Evolutionary conservation across 768 basidiomycete genomes (phyloP), one percentile per base, ranked within the genome.

Genomic region (Nevesoporus exiguus): DNA sequence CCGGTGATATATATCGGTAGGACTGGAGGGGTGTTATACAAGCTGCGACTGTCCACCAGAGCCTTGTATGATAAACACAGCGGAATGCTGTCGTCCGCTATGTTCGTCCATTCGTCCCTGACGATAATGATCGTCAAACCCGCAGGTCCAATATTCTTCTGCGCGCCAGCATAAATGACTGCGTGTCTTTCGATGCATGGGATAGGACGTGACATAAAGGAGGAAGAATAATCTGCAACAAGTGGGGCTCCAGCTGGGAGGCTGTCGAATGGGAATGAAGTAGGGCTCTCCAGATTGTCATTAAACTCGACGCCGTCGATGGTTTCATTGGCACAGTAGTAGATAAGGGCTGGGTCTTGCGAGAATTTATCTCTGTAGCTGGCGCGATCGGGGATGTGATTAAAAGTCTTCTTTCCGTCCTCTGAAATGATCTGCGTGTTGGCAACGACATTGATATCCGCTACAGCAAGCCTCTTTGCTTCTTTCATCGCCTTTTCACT

Each of bases 261-360:
- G 51, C 80, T 77, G 56, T 88, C 80, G 77, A 89, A 94, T 5
- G 95, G 95, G 79, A 98, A 97, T 21, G 86, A 78, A 24, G 79
- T 76, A 6, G 82, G 74, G 24, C 76, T 78, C 19, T 67, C 64
- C n/a, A 73, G 70, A 53, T 84, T 80, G 48, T 76, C 67, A 2
- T 86, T 75, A 74, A 90, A 98, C 75, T 98, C 87, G 44, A 94
- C 87, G 40, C 97, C 97, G 61, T 96, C 88, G 54, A 98, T 89
- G 14, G 97, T 99, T 77, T 99, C 97, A 77, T 99, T 99, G 71
- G 97, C 97, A 80, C 97, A 99, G 75, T 97, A 98, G 75, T 96
- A 98, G 55, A 98, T 86, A 61, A 95, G 80, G 25, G 90, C 95
- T 14, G 96, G 86, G 66, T 85, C 80, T n/a, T 72, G 58, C 8